Evolutionary conservation across 257 asterid genomes (phyloP), one percentile per base, ranked within the genome.

Genomic region (Rehmannia glutinosa): DNA sequence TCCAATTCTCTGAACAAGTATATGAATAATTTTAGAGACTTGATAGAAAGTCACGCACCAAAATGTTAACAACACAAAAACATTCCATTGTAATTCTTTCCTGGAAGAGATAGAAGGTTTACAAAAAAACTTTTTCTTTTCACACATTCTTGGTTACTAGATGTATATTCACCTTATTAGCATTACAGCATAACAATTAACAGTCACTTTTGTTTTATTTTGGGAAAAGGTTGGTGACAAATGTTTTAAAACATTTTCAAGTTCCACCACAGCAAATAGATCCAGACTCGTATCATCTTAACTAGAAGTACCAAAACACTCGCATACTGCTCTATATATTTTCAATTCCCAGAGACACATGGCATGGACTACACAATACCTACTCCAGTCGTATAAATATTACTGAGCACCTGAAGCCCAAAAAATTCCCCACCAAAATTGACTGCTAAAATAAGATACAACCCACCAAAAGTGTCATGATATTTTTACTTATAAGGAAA

Each of bases 1-100:
- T 58, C 80, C 82, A 80, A 81, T 68, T 86, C 80, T 89, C 99
- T 95, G 90, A 57, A 62, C 64, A 73, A 70, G 47, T 67, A 66
- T 21, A 42, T 24, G 45, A 54, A 61, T 17, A 54, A 47, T 52
- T 30, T 70, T 15, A 74, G 43, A 65, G 66, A 70, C 20, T 27
- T 13, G 32, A 38, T 52, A 61, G 65, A 46, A 54, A 38, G 49
- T 19, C 66, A 50, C 53, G 50, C 66, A 45, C 60, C 71, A 64
- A 53, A 39, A 60, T 7, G 68, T 45, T 25, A 33, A 57, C 27
- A 46, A 16, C 8, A 35, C 60, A 53, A 62, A 42, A 53, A 33
- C 28, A 20, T 20, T 55, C 36, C 5, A 47, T 28, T 2, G 43
- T 23, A 20, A 69, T 50, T 43, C 20, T 62, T 10, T 62, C n/a